phyloP scores from a whole-genome alignment of 2,329 filamentous ascomycete species.

The Apiospora marii region DNA sequence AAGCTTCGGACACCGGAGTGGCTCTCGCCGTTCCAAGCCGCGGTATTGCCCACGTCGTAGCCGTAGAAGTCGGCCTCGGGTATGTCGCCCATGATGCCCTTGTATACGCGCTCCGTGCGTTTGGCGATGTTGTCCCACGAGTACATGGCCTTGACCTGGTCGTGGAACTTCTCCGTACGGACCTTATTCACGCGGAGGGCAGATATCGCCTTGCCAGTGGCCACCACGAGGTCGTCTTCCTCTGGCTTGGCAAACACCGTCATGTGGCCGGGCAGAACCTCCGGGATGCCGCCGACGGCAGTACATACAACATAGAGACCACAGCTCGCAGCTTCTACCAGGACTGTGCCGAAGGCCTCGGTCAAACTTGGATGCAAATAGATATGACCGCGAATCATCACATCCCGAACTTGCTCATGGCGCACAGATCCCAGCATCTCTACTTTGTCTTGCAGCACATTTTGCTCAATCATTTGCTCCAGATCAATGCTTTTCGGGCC shows the following conservation, averaged over 20 bases:
- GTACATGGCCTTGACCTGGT: slow-evolving; percentile 98
- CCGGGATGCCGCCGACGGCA: slow-evolving; percentile 94
- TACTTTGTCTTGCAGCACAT: slow-evolving; percentile 91
- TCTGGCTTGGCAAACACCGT: slow-evolving; percentile 97
- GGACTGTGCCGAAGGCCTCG: slow-evolving; percentile 96
- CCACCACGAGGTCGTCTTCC: slow-evolving; percentile 90
- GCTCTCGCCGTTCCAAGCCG: slow-evolving; percentile 73
- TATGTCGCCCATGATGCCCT: slow-evolving; percentile 88
- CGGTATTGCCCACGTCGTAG: slow-evolving; percentile 70
- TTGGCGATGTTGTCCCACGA: slow-evolving; percentile 96
- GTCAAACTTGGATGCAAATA: slow-evolving; percentile 95
- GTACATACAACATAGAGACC: slow-evolving; percentile 97
- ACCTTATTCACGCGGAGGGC: slow-evolving; percentile 86
- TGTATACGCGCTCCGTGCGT: slow-evolving; percentile 93
- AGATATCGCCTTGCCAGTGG: slow-evolving; percentile 88
- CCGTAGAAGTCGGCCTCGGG: slow-evolving; percentile 89
- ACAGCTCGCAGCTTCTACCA: slow-evolving; percentile 95
- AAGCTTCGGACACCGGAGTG: slow-evolving; percentile 80
- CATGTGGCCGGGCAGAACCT: slow-evolving; percentile 96
- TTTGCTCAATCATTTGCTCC: slow-evolving; percentile 97
- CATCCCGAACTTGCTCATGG: slow-evolving; percentile 95
- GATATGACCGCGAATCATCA: slow-evolving; percentile 97
- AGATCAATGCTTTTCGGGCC: slow-evolving; percentile 97
- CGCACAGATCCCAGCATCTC: slow-evolving; percentile 91
- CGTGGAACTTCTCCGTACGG: slow-evolving; percentile 92